These are phyloP conservation scores for Tarenaya hassleriana DNA, from an alignment of 345 rosid genomes.

Conservation along the genomic window DNA sequence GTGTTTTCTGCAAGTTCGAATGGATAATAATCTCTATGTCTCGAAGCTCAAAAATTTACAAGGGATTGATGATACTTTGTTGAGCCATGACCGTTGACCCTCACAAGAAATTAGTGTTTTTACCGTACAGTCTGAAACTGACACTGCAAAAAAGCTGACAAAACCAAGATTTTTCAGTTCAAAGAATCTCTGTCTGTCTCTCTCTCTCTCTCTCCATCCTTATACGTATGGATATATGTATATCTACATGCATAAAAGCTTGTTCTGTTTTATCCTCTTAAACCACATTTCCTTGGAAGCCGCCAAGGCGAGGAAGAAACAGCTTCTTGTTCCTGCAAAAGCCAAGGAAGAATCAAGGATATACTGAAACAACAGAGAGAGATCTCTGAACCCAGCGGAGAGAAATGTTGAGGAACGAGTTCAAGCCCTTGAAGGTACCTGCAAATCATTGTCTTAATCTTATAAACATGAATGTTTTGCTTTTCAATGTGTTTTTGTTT, in stretches of 20 bases:
- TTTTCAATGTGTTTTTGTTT: constrained; percentile 5
- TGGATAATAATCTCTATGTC: too few relatives aligned
- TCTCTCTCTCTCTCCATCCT: constrained; percentile 32
- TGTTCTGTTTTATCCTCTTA: constrained; percentile 8
- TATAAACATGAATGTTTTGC: neutral
- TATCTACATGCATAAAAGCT: neutral
- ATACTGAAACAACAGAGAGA: constrained; percentile 11
- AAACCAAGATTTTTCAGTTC: constrained; percentile 13
- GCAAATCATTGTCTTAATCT: neutral
- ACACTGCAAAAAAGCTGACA: constrained; percentile 27
- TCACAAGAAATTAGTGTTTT: constrained; percentile 29
- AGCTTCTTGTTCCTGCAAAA: neutral
- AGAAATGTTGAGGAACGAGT: constrained; percentile 36
- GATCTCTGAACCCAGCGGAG: constrained; percentile 17
- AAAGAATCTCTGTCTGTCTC: constrained; percentile 10
- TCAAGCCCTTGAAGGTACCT: constrained; percentile 34
- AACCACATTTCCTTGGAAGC: constrained; percentile 10
- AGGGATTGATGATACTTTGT: constrained; percentile 14
- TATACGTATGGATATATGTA: constrained; percentile 12
- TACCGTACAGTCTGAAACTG: constrained; percentile 14
- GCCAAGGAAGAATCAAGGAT: constrained; percentile 13
- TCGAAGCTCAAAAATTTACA: constrained; percentile 1
- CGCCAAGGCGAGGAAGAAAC: constrained; percentile 9
- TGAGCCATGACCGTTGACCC: constrained; percentile 26
- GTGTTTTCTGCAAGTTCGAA: too few relatives aligned